Evolutionary conservation across 1,139 yeast genomes (phyloP).

Genomic region (Suhomyces ambrosiae): DNA sequence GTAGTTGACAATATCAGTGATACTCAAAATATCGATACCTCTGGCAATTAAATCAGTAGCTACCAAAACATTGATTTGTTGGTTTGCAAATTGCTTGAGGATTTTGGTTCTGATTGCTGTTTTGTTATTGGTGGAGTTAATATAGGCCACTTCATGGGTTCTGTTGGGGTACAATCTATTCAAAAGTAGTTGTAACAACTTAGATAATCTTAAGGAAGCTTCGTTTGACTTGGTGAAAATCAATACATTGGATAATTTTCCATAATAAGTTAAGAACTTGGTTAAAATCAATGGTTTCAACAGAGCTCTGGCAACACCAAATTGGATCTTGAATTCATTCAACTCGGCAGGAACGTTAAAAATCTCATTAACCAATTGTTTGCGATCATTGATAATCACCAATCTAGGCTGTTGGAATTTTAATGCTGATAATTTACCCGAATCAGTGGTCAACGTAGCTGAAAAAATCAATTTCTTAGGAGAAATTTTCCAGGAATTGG

Average conservation of each 20-base stretch:
- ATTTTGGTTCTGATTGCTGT: conserved; percentile 44
- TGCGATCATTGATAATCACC: conserved; percentile 65
- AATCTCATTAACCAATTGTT: conserved; percentile 51
- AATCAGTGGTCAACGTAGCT: conserved; percentile 92
- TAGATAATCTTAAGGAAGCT: conserved; percentile 73
- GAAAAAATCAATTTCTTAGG: conserved; percentile 75
- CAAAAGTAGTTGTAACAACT: conserved; percentile 55
- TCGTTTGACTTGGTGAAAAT: conserved; percentile 88
- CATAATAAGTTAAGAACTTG: conserved; percentile 46
- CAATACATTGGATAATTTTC: conserved; percentile 44
- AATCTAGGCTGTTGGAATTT: conserved; percentile 70
- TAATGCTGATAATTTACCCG: conserved; percentile 77
- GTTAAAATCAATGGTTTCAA: conserved; percentile 74
- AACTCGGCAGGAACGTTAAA: conserved; percentile 58
- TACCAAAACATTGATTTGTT: conserved; percentile 57
- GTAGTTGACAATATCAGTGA: conserved; percentile 81
- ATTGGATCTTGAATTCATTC: conserved; percentile 50
- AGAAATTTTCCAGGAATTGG: conserved; percentile 29
- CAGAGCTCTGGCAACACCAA: conserved; percentile 59
- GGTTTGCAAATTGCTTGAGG: conserved; percentile 58
- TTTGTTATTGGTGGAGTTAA: conserved; percentile 51
- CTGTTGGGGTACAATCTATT: conserved; percentile 21
- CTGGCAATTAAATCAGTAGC: conserved; percentile 94
- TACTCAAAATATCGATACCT: conserved; percentile 80
- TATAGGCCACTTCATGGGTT: conserved; percentile 25